Percentiles rank a stretch among this genome's conserved stretches.
Conservation (phyloP, 176 grass and related monocot species). For the Luzula sylvatica region DNA sequence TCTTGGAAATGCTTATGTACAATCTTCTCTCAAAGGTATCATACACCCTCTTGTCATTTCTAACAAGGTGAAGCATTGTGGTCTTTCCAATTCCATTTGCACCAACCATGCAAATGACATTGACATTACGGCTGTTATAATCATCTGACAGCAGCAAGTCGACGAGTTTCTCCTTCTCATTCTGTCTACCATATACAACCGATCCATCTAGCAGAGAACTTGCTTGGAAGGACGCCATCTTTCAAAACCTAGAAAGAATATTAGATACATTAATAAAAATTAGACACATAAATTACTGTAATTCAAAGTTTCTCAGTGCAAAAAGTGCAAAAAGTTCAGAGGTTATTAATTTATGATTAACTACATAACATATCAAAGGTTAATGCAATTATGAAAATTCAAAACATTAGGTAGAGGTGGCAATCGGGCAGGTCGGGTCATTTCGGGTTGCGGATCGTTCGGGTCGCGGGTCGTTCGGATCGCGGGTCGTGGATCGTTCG, state of each 20-base stretch:
- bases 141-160: background rate
- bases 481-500: no score
- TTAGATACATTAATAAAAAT: no score
- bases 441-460: no score
- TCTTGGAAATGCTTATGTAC: background rate
- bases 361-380: no score
- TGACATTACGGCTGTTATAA: background rate
- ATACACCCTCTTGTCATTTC: background rate
- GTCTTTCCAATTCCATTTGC: background rate
- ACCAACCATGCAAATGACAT: constrained; percentile 4
- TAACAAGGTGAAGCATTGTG: background rate
- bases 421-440: no score
- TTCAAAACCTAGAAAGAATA: background rate
- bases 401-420: no score
- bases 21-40: background rate
- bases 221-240: background rate
- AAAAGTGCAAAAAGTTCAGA: no score
- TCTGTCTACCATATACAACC: background rate
- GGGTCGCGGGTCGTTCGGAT: no score
- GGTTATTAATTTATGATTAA: no score
- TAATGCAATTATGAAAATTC: no score
- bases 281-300: no score
- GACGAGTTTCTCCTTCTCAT: background rate
- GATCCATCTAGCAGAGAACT: background rate
- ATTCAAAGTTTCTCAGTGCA: no score